A percentile compares a stretch with the other conserved stretches of the same genome.
These are phyloP conservation scores for Platanthera zijinensis DNA, from an alignment of 106 monocot genomes.

Conservation along the genomic window DNA sequence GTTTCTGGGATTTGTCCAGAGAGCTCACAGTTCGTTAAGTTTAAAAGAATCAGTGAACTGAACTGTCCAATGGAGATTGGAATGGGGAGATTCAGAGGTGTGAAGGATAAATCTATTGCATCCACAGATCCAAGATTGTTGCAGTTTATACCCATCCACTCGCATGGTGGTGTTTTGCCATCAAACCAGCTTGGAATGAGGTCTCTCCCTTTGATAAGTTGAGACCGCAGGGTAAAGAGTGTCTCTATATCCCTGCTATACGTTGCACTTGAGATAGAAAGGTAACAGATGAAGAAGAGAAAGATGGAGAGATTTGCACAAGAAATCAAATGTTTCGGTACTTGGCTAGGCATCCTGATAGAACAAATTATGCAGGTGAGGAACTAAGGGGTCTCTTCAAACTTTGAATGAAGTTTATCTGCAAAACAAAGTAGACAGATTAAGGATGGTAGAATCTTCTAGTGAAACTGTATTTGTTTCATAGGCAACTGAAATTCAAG, in stretches of 20 bases:
- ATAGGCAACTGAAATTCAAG: neutral
- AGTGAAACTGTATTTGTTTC: neutral
- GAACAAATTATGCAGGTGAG: neutral
- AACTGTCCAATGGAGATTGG: constrained; percentile 50
- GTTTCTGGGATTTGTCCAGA: constrained; percentile 47
- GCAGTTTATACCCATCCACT: constrained; percentile 77
- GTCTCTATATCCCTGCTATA: constrained; percentile 25
- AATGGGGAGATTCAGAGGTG: constrained; percentile 37
- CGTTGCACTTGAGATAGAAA: constrained; percentile 18
- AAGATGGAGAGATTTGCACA: constrained; percentile 12
- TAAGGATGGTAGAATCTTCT: neutral
- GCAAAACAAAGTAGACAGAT: neutral
- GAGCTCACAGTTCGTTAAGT: constrained; percentile 68
- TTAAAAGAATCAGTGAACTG: constrained; percentile 43
- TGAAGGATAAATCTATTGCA: constrained; percentile 59
- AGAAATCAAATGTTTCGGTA: neutral
- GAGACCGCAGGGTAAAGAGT: constrained; percentile 44
- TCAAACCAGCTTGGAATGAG: constrained; percentile 69
- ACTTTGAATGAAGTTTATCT: neutral
- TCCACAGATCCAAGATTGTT: constrained; percentile 18
- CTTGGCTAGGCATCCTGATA: neutral
- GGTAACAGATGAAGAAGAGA: constrained; percentile 20
- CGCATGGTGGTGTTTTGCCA: constrained; percentile 47
- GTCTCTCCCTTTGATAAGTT: constrained; percentile 24
- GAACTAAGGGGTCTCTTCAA: neutral